A percentile compares a stretch with the other conserved stretches of the same genome.
Evolutionary conservation across 1,139 yeast species (phyloP).

Genomic region (Geotrichum carabidarum): DNA sequence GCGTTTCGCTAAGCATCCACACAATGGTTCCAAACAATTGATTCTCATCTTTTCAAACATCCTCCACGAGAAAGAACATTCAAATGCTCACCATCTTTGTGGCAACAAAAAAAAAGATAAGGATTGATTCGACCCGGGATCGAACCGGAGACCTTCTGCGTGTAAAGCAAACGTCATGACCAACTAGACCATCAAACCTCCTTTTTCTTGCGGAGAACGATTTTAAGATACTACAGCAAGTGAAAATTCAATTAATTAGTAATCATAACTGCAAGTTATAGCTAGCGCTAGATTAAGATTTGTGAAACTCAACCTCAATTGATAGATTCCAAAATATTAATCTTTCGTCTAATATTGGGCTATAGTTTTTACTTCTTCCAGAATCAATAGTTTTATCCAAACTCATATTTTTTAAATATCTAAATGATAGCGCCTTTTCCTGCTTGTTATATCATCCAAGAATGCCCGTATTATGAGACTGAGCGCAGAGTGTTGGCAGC

Average conservation of each 20-base stretch:
- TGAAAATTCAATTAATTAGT: background rate
- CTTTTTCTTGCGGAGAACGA: background rate
- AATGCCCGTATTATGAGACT: too few species aligned
- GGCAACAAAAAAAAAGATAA: background rate
- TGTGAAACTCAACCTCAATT: too few species aligned
- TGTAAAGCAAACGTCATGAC: conserved; percentile 98
- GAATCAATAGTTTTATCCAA: too few species aligned
- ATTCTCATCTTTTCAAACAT: background rate
- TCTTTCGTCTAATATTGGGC: too few species aligned
- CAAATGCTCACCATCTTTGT: background rate
- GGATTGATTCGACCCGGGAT: conserved; percentile 34
- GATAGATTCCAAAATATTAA: too few species aligned
- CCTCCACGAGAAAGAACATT: background rate
- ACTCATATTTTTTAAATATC: too few species aligned
- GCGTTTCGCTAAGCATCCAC: background rate
- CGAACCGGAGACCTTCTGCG: conserved; percentile 99
- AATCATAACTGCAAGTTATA: background rate
- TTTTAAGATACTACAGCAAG: too few species aligned
- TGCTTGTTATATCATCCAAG: too few species aligned
- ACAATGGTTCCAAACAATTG: background rate
- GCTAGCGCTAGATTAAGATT: too few species aligned
- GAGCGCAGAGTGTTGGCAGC: too few species aligned
- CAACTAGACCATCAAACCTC: conserved; percentile 85
- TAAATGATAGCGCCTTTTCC: too few species aligned
- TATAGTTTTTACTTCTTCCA: too few species aligned